Evolutionary conservation across 345 rosid genomes (phyloP).

Genomic region (Eucalyptus shirleyi): DNA sequence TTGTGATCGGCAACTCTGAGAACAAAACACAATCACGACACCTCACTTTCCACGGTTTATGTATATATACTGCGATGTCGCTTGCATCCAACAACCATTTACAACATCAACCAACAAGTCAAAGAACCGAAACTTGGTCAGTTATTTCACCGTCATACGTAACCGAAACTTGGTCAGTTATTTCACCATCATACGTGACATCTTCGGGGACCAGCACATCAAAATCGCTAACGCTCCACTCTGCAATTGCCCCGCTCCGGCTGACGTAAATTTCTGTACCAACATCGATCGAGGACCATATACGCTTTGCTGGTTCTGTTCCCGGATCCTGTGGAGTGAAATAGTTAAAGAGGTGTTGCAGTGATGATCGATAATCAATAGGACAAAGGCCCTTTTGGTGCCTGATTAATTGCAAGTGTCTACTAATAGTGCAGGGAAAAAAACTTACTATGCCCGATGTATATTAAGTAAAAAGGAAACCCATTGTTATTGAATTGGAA

Average conservation of each 20-base stretch:
- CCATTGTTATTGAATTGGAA: background rate
- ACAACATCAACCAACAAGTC: background rate
- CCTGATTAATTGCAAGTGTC: background rate
- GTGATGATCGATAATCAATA: background rate
- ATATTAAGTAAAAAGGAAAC: background rate
- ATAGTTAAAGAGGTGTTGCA: background rate
- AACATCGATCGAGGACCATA: conserved; percentile 32
- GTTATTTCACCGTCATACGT: background rate
- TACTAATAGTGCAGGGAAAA: background rate
- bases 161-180: background rate
- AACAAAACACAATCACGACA: background rate
- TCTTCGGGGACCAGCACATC: conserved; percentile 26
- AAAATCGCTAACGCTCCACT: conserved; percentile 39
- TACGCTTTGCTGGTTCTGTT: conserved; percentile 24
- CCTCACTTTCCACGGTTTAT: background rate
- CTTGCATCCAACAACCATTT: background rate
- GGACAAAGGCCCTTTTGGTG: background rate
- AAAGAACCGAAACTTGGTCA: background rate
- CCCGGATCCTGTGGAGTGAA: conserved; percentile 25
- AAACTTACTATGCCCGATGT: background rate
- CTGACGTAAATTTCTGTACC: conserved; percentile 44
- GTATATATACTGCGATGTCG: background rate
- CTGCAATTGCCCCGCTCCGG: conserved; percentile 18
- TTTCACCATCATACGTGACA: background rate
- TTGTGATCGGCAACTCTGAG: background rate